Percentiles rank a stretch among this genome's conserved stretches.
These are phyloP conservation scores for Pseudisothecium myosuroides DNA, from an alignment of 225 moss, liverwort and hornwort genomes.

Conservation along the genomic window DNA sequence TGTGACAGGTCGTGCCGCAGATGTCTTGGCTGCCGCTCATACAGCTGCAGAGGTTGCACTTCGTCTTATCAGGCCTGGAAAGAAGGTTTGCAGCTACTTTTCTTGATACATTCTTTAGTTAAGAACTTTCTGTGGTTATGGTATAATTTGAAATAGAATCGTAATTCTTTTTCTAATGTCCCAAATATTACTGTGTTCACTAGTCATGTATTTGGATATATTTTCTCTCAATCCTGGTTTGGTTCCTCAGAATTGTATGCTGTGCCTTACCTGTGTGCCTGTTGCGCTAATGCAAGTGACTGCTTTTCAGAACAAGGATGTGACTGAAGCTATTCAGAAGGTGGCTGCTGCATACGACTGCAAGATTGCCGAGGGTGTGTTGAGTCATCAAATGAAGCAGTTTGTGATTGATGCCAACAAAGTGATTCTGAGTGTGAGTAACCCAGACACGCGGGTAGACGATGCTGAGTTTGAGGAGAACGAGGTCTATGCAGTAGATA, in stretches of 20 bases:
- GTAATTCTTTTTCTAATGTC: neutral
- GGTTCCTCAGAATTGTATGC: neutral
- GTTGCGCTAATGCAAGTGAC: neutral
- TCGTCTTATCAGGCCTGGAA: slow-evolving; percentile 86
- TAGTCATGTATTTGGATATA: neutral
- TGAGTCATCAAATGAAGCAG: slow-evolving; percentile 99
- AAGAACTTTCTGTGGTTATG: neutral
- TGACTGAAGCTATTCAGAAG: slow-evolving; percentile 95
- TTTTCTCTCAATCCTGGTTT: neutral
- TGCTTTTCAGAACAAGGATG: slow-evolving; percentile 81
- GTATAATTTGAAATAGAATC: neutral
- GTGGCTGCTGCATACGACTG: slow-evolving; percentile 96
- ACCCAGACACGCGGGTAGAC: slow-evolving; percentile 90
- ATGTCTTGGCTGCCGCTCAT: slow-evolving; percentile 84
- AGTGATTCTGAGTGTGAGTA: slow-evolving; percentile 81
- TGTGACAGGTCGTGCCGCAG: slow-evolving; percentile 84
- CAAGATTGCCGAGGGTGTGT: slow-evolving; percentile 92
- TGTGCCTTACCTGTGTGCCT: neutral
- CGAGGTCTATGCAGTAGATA: slow-evolving; percentile 94
- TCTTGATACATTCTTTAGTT: neutral
- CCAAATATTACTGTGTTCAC: neutral
- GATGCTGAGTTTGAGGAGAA: slow-evolving; percentile 99
- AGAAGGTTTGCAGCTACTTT: slow-evolving; percentile 39
- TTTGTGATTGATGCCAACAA: slow-evolving; percentile 98
- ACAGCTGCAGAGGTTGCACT: slow-evolving; percentile 95